A percentile compares a stretch with the other conserved stretches of the same genome.
Conservation (phyloP, 257 asterid species). For the Nicotiana undulata region DNA sequence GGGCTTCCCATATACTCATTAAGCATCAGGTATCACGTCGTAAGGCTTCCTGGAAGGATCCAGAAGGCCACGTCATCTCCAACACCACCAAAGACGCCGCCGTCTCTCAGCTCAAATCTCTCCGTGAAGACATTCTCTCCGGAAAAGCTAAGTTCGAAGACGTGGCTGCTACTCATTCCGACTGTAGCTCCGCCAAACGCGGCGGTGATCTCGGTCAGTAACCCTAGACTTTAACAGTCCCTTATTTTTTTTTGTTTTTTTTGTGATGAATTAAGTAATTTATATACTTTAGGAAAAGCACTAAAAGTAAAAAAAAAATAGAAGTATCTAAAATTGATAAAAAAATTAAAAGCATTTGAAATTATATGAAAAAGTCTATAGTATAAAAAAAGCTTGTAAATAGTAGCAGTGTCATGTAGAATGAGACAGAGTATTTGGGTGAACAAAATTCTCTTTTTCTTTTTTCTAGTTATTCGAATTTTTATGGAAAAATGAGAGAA, state of each 20-base stretch:
- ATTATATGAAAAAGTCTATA: neutral
- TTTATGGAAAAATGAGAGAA: neutral
- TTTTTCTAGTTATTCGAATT: neutral
- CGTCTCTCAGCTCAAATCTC: slow-evolving; percentile 52
- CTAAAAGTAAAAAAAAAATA: too few relatives aligned
- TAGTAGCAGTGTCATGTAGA: neutral
- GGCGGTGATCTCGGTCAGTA: slow-evolving; percentile 88
- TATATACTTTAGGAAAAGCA: too few relatives aligned
- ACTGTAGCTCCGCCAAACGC: slow-evolving; percentile 95
- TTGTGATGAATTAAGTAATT: too few relatives aligned
- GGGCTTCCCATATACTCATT: slow-evolving; percentile 86
- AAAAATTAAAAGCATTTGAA: neutral
- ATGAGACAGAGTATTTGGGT: neutral
- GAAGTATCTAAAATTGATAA: neutral
- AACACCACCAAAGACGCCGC: slow-evolving; percentile 76
- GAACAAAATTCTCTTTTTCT: neutral
- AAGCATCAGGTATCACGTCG: slow-evolving; percentile 97
- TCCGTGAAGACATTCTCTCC: slow-evolving; percentile 56
- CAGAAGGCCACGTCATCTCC: slow-evolving; percentile 65
- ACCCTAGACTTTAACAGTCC: neutral
- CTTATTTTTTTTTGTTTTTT: too few relatives aligned
- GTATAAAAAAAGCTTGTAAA: neutral
- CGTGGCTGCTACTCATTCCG: slow-evolving; percentile 61
- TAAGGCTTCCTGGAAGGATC: slow-evolving; percentile 95
- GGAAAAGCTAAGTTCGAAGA: slow-evolving; percentile 68